Evolutionary conservation across 345 rosid genomes (phyloP).

Genomic region (Linum usitatissimum): DNA sequence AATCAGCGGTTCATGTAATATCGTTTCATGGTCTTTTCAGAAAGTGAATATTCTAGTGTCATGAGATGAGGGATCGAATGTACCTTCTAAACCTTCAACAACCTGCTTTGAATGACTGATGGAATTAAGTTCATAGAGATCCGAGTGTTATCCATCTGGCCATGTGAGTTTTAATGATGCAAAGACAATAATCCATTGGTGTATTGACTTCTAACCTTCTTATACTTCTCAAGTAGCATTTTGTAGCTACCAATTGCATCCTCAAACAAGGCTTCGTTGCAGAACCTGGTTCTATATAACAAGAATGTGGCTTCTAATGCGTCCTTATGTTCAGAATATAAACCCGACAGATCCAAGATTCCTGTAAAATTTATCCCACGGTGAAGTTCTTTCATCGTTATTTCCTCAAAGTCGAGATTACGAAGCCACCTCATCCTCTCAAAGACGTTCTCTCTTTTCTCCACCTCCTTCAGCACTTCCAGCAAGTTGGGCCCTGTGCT

Average conservation of each 20-base stretch:
- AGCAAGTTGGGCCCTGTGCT: conserved; percentile 14
- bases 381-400: conserved; percentile 12
- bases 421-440: conserved; percentile 36
- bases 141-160: not conserved
- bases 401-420: conserved; percentile 19
- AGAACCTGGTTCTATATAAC: conserved; percentile 30
- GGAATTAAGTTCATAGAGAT: not conserved
- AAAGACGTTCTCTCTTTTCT: conserved; percentile 25
- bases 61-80: not conserved
- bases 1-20: not conserved
- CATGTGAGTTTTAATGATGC: conserved; percentile 13
- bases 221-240: conserved; percentile 31
- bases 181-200: conserved; percentile 44
- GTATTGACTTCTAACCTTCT: conserved; percentile 40
- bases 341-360: conserved; percentile 14
- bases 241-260: conserved; percentile 25
- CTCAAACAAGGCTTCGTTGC: conserved; percentile 29
- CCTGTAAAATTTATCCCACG: conserved; percentile 9
- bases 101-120: not conserved
- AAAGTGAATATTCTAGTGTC: not conserved
- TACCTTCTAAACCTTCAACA: not conserved
- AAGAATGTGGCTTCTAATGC: conserved; percentile 24
- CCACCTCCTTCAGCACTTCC: conserved; percentile 26
- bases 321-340: conserved; percentile 19
- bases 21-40: not conserved